Percentiles rank a stretch among this genome's conserved stretches.
phyloP scores from a whole-genome alignment of 1,284 basidiomycete species.

The Boletus smithii region DNA sequence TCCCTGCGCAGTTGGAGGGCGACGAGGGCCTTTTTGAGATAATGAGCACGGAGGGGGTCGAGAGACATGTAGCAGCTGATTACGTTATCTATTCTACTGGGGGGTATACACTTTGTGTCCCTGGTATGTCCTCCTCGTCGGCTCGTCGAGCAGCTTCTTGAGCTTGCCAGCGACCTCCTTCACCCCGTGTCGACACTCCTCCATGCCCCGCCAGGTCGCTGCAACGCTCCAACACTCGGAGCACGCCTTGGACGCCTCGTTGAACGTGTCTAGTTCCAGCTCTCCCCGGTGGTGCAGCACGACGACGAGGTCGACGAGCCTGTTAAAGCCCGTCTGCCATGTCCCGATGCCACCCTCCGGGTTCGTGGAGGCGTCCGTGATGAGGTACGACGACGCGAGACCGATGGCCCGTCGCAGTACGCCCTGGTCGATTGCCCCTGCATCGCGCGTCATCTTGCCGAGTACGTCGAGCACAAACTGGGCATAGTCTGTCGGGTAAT shows the following conservation, averaged over 20 bases:
- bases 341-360: conserved; percentile 50
- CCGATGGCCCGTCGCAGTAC: conserved; percentile 59
- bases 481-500: conserved; percentile 54
- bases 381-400: conserved; percentile 69
- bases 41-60: conserved; percentile 87
- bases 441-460: conserved; percentile 46
- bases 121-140: conserved; percentile 60
- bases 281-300: conserved; percentile 61
- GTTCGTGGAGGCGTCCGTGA: conserved; percentile 68
- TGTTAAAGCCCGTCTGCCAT: conserved; percentile 65
- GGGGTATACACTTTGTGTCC: conserved; percentile 65
- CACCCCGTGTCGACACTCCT: conserved; percentile 56
- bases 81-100: conserved; percentile 24
- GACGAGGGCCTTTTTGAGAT: conserved; percentile 93
- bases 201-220: conserved; percentile 62
- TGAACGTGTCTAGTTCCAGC: conserved; percentile 68
- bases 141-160: conserved; percentile 60
- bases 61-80: conserved; percentile 36
- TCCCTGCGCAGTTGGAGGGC: conserved; percentile 81
- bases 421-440: conserved; percentile 55
- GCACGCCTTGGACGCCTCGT: conserved; percentile 69
- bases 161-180: conserved; percentile 57
- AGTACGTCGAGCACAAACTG: conserved; percentile 56
- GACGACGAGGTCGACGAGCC: conserved; percentile 65
- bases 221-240: conserved; percentile 78